These are phyloP conservation scores for Purshia tridentata DNA, from an alignment of 306 rosid species.

Conservation along the genomic window DNA sequence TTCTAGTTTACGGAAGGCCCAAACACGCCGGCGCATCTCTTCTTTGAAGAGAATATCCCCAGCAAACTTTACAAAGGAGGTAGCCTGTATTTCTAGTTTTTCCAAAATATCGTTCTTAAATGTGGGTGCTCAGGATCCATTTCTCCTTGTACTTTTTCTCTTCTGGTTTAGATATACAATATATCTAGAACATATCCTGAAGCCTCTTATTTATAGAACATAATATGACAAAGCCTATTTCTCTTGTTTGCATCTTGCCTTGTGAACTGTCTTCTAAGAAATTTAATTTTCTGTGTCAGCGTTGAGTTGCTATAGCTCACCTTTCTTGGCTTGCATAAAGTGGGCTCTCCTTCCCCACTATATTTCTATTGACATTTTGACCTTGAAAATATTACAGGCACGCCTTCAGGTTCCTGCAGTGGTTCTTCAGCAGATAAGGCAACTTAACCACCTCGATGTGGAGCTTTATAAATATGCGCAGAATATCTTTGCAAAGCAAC, in stretches of 20 bases:
- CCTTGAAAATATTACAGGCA: constrained; percentile 50
- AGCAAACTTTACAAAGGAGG: constrained; percentile 88
- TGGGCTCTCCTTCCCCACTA: constrained; percentile 2
- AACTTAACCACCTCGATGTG: constrained; percentile 81
- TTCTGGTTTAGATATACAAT: not conserved
- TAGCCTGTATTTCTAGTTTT: constrained; percentile 19
- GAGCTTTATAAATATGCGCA: constrained; percentile 79
- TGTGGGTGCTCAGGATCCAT: not conserved
- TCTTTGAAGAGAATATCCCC: constrained; percentile 85
- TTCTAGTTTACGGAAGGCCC: constrained; percentile 63
- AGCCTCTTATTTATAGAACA: not conserved
- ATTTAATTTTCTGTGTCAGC: not conserved
- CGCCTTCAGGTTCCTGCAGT: constrained; percentile 62
- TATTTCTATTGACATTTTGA: constrained; percentile 9
- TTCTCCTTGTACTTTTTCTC: constrained; percentile 7
- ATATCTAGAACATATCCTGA: not conserved
- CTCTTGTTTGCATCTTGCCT: not conserved
- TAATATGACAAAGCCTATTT: not conserved
- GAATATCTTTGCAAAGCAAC: constrained; percentile 58
- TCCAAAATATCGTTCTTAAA: constrained; percentile 13
- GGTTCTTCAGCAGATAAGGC: constrained; percentile 58
- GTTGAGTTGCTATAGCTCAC: constrained; percentile 6
- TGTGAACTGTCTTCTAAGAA: not conserved
- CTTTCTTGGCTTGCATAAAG: constrained; percentile 20
- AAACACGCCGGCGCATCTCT: constrained; percentile 50